phyloP scores from a whole-genome alignment of 2,329 filamentous ascomycete species.

The Endoconidiophora laricicola region DNA sequence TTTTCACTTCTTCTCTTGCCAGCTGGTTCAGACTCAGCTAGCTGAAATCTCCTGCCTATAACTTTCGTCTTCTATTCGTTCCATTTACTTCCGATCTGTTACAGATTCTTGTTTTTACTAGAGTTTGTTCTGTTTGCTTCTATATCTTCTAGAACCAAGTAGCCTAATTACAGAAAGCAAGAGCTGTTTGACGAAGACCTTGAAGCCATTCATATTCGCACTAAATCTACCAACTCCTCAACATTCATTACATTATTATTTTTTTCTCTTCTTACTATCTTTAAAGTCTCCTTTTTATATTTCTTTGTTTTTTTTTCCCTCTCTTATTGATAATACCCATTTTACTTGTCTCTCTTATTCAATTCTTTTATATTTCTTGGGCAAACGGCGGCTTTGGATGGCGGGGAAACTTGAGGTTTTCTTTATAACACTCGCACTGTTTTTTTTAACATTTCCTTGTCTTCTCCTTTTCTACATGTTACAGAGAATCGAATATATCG shows the following conservation, averaged over 20 bases:
- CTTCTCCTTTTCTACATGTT: neutral
- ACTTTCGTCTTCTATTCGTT: neutral
- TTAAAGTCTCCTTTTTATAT: slow-evolving; percentile 6
- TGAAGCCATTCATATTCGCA: no score
- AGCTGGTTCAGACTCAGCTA: no score
- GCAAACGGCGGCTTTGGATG: no score
- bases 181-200: no score
- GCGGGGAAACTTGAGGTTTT: no score
- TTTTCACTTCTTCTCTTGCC: neutral
- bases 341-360: slow-evolving; percentile 13
- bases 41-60: neutral
- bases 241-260: slow-evolving; percentile 3
- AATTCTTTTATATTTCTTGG: slow-evolving; percentile 17
- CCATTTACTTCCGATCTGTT: neutral
- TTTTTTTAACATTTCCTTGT: neutral
- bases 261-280: slow-evolving; percentile 10
- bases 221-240: no score
- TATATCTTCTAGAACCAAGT: no score
- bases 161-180: no score
- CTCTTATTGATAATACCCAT: slow-evolving; percentile 11
- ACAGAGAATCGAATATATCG: neutral
- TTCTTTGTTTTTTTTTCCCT: slow-evolving; percentile 4
- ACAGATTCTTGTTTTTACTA: slow-evolving; percentile 6
- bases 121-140: neutral
- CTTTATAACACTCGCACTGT: no score